Percentiles rank a stretch among this genome's conserved stretches.
Conservation (phyloP, 176 grass and related monocot genomes). For the Triticum turgidum region DNA sequence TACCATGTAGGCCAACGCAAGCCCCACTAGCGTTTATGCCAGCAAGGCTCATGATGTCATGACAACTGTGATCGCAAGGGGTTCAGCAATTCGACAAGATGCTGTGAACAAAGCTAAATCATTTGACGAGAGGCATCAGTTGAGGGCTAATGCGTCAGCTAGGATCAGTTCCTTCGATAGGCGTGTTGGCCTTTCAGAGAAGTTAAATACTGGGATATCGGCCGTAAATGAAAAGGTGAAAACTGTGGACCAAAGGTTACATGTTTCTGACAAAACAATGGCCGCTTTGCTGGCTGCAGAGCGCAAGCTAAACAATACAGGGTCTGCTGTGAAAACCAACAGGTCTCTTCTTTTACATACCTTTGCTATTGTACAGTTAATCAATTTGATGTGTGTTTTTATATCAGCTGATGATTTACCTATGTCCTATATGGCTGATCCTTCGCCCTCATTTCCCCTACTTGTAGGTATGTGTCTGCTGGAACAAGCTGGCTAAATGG, state of each 20-base stretch:
- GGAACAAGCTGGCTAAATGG: constrained; percentile 95
- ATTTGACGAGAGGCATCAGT: constrained; percentile 88
- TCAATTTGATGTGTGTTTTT: constrained; percentile 13
- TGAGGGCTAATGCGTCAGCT: constrained; percentile 71
- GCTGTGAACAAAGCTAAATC: constrained; percentile 96
- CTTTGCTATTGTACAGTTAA: constrained; percentile 12
- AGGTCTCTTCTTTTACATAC: constrained; percentile 49
- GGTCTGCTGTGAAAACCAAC: constrained; percentile 88
- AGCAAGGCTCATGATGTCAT: constrained; percentile 91
- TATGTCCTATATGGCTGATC: constrained; percentile 19
- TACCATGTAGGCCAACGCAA: constrained; percentile 51
- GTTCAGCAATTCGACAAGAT: constrained; percentile 89
- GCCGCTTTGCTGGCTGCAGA: constrained; percentile 80
- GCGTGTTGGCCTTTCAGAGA: constrained; percentile 80
- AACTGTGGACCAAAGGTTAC: constrained; percentile 80
- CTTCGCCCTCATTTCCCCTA: constrained; percentile 1
- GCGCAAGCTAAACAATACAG: constrained; percentile 87
- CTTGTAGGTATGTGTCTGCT: constrained; percentile 89
- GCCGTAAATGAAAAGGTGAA: constrained; percentile 96
- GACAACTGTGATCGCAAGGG: constrained; percentile 69
- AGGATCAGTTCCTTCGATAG: constrained; percentile 87
- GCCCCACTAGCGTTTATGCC: constrained; percentile 54
- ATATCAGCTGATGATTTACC: neutral
- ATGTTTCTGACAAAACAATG: constrained; percentile 95
- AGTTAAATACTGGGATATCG: constrained; percentile 78